Base-by-base conservation (phyloP, 2,329 filamentous ascomycete genomes). In the Diaporthe sp. region DNA sequence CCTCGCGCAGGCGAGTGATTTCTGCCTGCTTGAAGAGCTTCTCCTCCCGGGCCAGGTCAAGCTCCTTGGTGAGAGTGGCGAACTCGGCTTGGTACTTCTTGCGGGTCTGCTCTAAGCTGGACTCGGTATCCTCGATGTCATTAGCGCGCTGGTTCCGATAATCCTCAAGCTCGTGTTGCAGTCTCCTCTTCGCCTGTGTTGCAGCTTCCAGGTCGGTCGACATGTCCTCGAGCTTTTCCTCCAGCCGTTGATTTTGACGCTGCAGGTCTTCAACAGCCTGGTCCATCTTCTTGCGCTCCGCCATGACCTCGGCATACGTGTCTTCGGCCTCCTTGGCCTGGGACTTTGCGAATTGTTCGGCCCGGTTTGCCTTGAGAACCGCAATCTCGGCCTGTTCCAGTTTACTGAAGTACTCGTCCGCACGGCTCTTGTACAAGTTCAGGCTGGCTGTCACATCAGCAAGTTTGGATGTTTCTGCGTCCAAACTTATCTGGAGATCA, bases 21-120 rank as follows among this genome's bases (percentile, higher is more conserved):
- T 98, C 96, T 47, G 94, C 91, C 78, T 97, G 95, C 90, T 89
- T 96, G 89, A 86, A 98, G 85, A 87, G 94, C 88, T 88, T 92
- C 84, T 97, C 96, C 82, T 98, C 96, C 47, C 97, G 93, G 78
- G 97, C 96, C 75, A 97, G 90, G 81, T 98, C 96, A 35, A 99
- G 91, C 84, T 99, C 97, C 79, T 96, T 95, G 70, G 94, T 97
- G 65, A 98, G 87, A 5, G 94, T 94, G 22, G 94, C 93, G 81
- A 98, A 95, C 83, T 99, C 96, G 55, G 93, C 90, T 82, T 98
- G 97, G 82, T 98, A 99, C 87, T 98, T 99, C 88, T 96, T 97
- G 80, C 96, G 92, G 56, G 96, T 98, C 84, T 98, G 96, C 84
- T 99, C 97, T 91, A 98, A 94, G 78, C 94, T 97, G 13, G 93